Conservation (phyloP, 179 eudicot species). For the Spinacia oleracea region DNA sequence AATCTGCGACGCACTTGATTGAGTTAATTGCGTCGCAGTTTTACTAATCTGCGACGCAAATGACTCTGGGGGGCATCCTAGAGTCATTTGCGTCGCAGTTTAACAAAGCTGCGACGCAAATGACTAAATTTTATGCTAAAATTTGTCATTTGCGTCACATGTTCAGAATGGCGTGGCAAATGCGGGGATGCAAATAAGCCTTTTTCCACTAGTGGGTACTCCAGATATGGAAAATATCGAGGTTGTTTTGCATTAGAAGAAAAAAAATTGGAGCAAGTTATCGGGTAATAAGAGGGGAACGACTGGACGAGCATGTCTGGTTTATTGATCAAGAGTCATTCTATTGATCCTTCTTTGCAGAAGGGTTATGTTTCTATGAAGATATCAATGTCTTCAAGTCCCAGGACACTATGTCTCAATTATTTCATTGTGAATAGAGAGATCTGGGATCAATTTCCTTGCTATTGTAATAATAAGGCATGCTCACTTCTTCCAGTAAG, state of each 20-base stretch:
- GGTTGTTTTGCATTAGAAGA: conserved; percentile 18
- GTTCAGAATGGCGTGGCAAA: too few species aligned
- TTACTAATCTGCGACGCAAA: too few species aligned
- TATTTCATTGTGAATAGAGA: conserved; percentile 35
- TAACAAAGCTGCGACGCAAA: too few species aligned
- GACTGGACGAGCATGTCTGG: conserved; percentile 35
- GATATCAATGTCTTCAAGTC: conserved; percentile 51
- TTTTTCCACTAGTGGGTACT: too few species aligned
- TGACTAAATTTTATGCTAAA: too few species aligned
- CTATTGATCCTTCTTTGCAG: conserved; percentile 44
- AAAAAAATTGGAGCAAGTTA: conserved; percentile 16
- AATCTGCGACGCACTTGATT: too few species aligned
- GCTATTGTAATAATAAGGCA: too few species aligned
- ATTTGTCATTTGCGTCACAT: too few species aligned
- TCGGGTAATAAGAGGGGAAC: conserved; percentile 29
- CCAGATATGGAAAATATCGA: not conserved
- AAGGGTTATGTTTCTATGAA: conserved; percentile 52
- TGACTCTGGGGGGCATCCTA: too few species aligned
- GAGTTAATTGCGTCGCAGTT: too few species aligned
- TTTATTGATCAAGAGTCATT: conserved; percentile 36
- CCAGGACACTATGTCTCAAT: conserved; percentile 41
- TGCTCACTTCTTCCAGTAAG: not conserved
- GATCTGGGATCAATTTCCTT: conserved; percentile 1
- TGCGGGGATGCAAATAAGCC: too few species aligned
- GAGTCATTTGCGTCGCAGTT: too few species aligned